Evolutionary conservation across 2,329 filamentous ascomycete genomes (phyloP).

Genomic region (Chalara sp.): DNA sequence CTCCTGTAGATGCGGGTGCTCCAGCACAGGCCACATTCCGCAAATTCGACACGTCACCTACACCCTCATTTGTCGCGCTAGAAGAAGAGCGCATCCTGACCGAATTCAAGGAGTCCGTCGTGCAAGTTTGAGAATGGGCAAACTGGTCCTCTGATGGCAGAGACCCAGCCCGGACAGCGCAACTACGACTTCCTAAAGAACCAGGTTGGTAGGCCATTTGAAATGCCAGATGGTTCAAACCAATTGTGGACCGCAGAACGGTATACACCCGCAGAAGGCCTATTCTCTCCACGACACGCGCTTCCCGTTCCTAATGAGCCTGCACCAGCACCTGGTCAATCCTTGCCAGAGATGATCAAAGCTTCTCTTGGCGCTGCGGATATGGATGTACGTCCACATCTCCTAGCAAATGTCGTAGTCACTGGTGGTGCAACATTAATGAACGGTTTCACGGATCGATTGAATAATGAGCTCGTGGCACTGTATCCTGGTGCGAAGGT

Average conservation of each 20-base stretch:
- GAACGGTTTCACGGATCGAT: conserved; percentile 84
- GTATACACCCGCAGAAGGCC: conserved; percentile 76
- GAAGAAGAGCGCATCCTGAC: conserved; percentile 91
- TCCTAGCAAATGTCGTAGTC: conserved; percentile 86
- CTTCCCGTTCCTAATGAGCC: conserved; percentile 40
- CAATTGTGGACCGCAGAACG: conserved; percentile 88
- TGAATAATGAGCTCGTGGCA: conserved; percentile 74
- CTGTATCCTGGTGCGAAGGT: conserved; percentile 83
- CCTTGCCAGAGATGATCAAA: conserved; percentile 76
- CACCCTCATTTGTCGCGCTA: conserved; percentile 68
- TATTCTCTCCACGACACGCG: conserved; percentile 82
- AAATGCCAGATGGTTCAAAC: conserved; percentile 96
- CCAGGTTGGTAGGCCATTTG: conserved; percentile 79
- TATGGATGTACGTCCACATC: conserved; percentile 75
- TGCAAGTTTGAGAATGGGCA: conserved; percentile 88
- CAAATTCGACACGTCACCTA: conserved; percentile 55
- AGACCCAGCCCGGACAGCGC: conserved; percentile 41
- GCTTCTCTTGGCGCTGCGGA: conserved; percentile 74
- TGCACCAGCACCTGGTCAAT: conserved; percentile 62
- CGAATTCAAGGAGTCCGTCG: conserved; percentile 96
- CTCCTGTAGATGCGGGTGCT: conserved; percentile 77
- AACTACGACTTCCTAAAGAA: conserved; percentile 72
- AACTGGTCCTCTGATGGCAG: conserved; percentile 47
- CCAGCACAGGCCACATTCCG: conserved; percentile 71
- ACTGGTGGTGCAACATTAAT: conserved; percentile 83